phyloP scores from a whole-genome alignment of 225 moss, liverwort and hornwort species.

The Pleurozium schreberi region DNA sequence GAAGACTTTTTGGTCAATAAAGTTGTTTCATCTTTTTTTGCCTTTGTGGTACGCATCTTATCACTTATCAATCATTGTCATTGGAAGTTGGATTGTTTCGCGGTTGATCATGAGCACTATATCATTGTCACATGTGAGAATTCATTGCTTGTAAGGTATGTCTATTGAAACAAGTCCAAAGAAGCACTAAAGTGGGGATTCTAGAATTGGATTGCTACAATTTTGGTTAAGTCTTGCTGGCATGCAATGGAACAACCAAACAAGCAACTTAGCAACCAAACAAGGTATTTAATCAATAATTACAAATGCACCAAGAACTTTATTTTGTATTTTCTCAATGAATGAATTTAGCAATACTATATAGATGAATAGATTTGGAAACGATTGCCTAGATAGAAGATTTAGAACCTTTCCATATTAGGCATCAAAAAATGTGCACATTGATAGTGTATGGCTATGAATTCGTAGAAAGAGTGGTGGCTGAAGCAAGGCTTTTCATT shows the following conservation, averaged over 20 bases:
- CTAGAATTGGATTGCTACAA: background rate
- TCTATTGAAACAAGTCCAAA: rapidly evolving
- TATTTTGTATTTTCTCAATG: background rate
- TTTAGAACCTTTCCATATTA: background rate
- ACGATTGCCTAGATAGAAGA: background rate
- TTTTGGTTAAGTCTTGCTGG: background rate
- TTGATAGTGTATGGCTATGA: rapidly evolving
- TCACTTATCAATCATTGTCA: background rate
- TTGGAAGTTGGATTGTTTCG: background rate
- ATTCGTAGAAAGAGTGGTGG: background rate
- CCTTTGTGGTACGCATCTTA: background rate
- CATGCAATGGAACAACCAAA: background rate
- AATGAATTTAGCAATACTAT: background rate
- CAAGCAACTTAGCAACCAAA: no score
- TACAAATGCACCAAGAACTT: no score
- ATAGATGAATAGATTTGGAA: background rate
- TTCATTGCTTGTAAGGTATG: background rate
- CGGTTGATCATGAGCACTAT: no score
- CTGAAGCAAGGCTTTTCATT: rapidly evolving
- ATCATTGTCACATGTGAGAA: background rate
- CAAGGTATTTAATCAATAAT: no score
- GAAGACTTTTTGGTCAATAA: background rate
- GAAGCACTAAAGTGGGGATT: rapidly evolving
- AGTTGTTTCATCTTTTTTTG: background rate
- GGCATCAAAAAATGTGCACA: background rate